Percentiles rank a stretch among this genome's conserved stretches.
Evolutionary conservation across 768 basidiomycete species (phyloP).

Genomic region (Psilocybe cubensis): DNA sequence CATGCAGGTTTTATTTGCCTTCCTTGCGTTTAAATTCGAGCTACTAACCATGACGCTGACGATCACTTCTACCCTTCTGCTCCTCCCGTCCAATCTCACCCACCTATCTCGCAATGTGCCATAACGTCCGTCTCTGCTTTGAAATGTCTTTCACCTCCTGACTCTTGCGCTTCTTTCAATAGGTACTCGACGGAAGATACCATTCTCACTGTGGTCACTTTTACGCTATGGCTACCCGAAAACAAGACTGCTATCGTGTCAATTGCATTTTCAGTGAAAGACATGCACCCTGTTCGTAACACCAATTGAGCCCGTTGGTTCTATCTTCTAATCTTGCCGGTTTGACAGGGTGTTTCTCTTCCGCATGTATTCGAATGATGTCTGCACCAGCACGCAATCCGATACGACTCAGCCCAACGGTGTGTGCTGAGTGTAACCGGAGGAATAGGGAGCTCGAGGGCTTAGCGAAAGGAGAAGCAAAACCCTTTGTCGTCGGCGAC

Average conservation of each 20-base stretch:
- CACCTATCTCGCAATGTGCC: slow-evolving; percentile 56
- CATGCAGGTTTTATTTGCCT: slow-evolving; percentile 35
- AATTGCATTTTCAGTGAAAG: slow-evolving; percentile 75
- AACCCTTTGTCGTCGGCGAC: slow-evolving; percentile 22
- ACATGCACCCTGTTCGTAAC: slow-evolving; percentile 57
- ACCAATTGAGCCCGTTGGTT: slow-evolving; percentile 1
- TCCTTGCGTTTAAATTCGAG: slow-evolving; percentile 29
- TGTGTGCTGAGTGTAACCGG: slow-evolving; percentile 43
- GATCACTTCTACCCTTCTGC: slow-evolving; percentile 23
- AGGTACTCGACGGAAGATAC: slow-evolving; percentile 81
- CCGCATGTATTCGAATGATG: slow-evolving; percentile 67
- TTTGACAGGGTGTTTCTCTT: slow-evolving; percentile 55
- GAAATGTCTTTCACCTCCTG: neutral
- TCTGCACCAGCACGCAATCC: slow-evolving; percentile 68
- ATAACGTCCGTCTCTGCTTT: slow-evolving; percentile 57
- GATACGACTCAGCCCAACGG: slow-evolving; percentile 65
- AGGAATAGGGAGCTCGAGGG: slow-evolving; percentile 28
- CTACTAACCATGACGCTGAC: slow-evolving; percentile 18
- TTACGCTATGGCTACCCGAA: slow-evolving; percentile 67
- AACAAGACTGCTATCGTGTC: slow-evolving; percentile 64
- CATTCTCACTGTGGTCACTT: slow-evolving; percentile 75
- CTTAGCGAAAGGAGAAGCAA: slow-evolving; percentile 14
- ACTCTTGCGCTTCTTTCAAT: slow-evolving; percentile 12
- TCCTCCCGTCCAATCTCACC: slow-evolving; percentile 20
- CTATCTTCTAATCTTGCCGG: neutral